phyloP scores from a whole-genome alignment of 2,329 filamentous ascomycete genomes.

The Phaeosphaeriaceae sp. region DNA sequence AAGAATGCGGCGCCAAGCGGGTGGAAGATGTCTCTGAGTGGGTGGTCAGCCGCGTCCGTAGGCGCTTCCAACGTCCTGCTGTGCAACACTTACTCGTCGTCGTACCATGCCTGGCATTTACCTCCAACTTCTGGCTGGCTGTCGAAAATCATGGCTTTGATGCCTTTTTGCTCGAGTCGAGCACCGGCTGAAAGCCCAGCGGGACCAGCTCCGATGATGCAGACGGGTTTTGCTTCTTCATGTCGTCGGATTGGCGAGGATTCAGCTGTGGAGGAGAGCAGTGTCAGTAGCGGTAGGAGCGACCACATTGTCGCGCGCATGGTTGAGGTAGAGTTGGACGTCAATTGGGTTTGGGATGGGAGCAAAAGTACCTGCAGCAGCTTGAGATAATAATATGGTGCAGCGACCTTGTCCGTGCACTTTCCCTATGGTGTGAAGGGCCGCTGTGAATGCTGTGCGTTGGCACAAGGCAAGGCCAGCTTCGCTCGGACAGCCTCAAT shows the following conservation, averaged over 20 bases:
- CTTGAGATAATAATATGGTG: constrained; percentile 27
- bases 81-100: constrained; percentile 46
- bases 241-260: constrained; percentile 36
- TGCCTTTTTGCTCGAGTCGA: constrained; percentile 43
- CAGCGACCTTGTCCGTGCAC: background rate
- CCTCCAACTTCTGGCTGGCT: constrained; percentile 45
- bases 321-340: constrained; percentile 16
- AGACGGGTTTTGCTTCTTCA: constrained; percentile 38
- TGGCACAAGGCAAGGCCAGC: constrained; percentile 15
- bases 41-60: constrained; percentile 42
- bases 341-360: constrained; percentile 25
- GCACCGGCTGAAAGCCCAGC: constrained; percentile 45
- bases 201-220: constrained; percentile 49
- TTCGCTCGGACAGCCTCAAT: constrained; percentile 25
- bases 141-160: constrained; percentile 47
- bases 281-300: constrained; percentile 30
- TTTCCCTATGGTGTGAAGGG: background rate
- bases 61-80: constrained; percentile 23
- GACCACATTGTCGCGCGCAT: constrained; percentile 30
- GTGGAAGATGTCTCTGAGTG: constrained; percentile 47
- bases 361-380: constrained; percentile 29
- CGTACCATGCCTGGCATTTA: constrained; percentile 49
- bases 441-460: constrained; percentile 1
- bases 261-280: constrained; percentile 30
- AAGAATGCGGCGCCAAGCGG: constrained; percentile 50